These are phyloP conservation scores for Asterophora lycoperdoides DNA, from an alignment of 768 basidiomycete species.

Conservation along the genomic window DNA sequence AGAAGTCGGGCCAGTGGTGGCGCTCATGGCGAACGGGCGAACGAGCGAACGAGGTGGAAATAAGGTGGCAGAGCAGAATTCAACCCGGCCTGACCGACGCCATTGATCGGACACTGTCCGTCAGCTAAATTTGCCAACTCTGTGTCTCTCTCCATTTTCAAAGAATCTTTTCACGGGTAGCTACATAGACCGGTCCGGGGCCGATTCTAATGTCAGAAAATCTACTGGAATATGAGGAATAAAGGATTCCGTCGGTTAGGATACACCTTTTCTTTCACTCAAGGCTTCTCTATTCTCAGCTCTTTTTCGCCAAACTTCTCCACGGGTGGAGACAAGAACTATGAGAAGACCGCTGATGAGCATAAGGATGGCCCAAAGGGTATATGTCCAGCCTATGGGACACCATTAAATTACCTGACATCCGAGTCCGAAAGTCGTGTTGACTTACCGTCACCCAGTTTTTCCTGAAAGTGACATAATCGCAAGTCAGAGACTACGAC, in stretches of 20 bases:
- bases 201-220: too few relatives aligned
- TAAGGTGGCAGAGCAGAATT: too few relatives aligned
- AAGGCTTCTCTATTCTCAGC: slow-evolving; percentile 40
- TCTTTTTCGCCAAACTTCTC: slow-evolving; percentile 51
- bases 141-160: too few relatives aligned
- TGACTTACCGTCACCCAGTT: slow-evolving; percentile 65
- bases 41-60: neutral
- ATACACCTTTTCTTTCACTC: neutral
- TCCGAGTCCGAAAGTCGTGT: neutral
- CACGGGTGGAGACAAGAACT: slow-evolving; percentile 57
- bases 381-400: slow-evolving; percentile 56
- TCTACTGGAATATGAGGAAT: too few relatives aligned
- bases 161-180: too few relatives aligned
- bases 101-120: too few relatives aligned
- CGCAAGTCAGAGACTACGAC: neutral
- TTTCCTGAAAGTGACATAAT: slow-evolving; percentile 34
- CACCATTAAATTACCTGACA: neutral
- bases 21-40: neutral
- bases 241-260: too few relatives aligned
- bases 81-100: too few relatives aligned
- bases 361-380: slow-evolving; percentile 53
- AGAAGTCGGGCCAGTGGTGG: neutral
- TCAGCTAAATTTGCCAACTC: too few relatives aligned
- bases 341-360: slow-evolving; percentile 50
- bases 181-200: too few relatives aligned